A percentile compares a stretch with the other conserved stretches of the same genome.
Conservation (phyloP, 768 basidiomycete species). For the Scleroderma citrinum region DNA sequence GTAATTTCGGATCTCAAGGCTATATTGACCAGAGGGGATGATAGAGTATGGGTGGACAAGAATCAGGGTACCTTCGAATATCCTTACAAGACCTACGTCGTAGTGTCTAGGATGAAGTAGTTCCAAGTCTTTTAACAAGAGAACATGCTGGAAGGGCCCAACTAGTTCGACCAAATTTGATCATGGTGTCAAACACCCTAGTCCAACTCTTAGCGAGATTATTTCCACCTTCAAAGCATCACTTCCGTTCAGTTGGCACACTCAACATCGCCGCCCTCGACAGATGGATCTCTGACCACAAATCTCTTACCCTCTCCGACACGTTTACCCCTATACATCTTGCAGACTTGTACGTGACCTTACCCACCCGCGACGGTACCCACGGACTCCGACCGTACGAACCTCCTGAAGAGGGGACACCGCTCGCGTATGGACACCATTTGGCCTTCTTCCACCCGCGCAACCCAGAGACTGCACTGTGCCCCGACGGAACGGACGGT, state of each 20-base stretch:
- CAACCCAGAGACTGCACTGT: conserved; percentile 48
- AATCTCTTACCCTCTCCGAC: conserved; percentile 42
- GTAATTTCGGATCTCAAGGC: conserved; percentile 46
- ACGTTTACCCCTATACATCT: conserved; percentile 51
- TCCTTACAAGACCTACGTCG: conserved; percentile 65
- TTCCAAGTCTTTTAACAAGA: background rate
- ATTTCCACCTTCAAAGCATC: background rate
- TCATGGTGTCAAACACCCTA: background rate
- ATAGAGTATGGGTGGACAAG: conserved; percentile 72
- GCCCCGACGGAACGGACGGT: conserved; percentile 66
- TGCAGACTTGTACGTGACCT: conserved; percentile 43
- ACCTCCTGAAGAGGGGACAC: conserved; percentile 35
- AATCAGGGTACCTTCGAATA: conserved; percentile 70
- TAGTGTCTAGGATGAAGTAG: conserved; percentile 44
- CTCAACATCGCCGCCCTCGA: conserved; percentile 32
- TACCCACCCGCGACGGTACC: conserved; percentile 65
- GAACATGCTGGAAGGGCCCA: no score
- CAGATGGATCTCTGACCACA: conserved; percentile 48
- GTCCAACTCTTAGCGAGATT: background rate
- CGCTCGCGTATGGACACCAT: conserved; percentile 60
- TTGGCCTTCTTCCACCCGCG: conserved; percentile 71
- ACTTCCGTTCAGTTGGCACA: conserved; percentile 11
- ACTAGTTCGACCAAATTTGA: background rate
- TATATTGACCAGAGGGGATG: conserved; percentile 56
- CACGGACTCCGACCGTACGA: conserved; percentile 33